Base-by-base conservation (phyloP, 768 basidiomycete genomes). In the Hydnum rufescens region DNA sequence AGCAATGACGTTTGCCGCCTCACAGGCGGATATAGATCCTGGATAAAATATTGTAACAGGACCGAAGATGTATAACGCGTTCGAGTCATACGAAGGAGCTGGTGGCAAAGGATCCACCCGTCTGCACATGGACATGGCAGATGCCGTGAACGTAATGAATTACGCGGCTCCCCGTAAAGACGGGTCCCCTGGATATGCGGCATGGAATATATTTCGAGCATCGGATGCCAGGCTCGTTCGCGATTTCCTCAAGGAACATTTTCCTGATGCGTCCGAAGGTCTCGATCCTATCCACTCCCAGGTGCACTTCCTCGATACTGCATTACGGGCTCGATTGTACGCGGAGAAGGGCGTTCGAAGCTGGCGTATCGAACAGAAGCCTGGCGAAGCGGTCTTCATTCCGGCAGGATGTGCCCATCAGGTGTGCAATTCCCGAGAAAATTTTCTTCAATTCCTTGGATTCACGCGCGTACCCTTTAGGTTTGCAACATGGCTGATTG, bases 401-500 rank as follows among this genome's bases (percentile, higher is more conserved):
- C 92, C 92, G 13, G 92, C 92, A 3, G 92, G 88, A 23, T 89
- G 83, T 64, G 83, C 84, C 0, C 86, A 89, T 64, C 86, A 89
- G 76, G 85, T 83, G 51, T 51, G 73, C 61, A 43, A 3, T 39
- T n/a, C 18, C 19, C 25, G 30, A 36, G 13, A 5, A 28, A 4
- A 54, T 46, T 42, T 42, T 23, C 8, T n/a, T 32, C 50, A 5
- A 30, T 53, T 53, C 13, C 16, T 32, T 31, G 13, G 29, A 34
- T 34, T 28, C 8, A 13, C 13, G 13, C 26, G 26, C 26, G 62
- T 52, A 64, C 64, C 0, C 58, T 58, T 19, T 59, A 93, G 78
- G 90, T 95, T 5, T 82, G 83, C 58, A 95, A 96, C 63, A 67
- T 90, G 49, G 74, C 87, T n/a, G 89, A 95, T 64, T 92, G 86